Base-by-base conservation (phyloP, 257 asterid species). In the Eucommia ulmoides region DNA sequence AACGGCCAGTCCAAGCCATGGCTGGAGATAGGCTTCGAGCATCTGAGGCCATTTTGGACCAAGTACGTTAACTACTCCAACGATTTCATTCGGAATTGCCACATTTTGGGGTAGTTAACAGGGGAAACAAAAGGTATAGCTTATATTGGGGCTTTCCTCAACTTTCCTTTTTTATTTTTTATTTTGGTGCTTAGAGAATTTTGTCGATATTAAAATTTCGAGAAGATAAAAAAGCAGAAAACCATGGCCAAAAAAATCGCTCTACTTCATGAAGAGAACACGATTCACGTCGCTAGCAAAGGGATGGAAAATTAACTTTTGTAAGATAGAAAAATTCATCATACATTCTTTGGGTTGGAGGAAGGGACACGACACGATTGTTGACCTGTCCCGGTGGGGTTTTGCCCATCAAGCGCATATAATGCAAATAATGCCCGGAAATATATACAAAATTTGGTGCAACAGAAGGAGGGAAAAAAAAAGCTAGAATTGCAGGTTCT, bases 1-100 rank as follows among this genome's bases (percentile, higher is more conserved):
- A 89, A 89, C n/a, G 98, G 98, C 50, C 98, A 89, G 67, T 65
- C 94, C 19, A 89, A 89, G 72, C 98, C 98, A 10, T 89, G 98
- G 98, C 60, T 89, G 58, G 93, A 89, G 71, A 89, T 89, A 60
- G 98, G 98, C 24, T 89, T 89, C 63, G 96, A 85, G 76, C 96
- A 91, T 71, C 98, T 89, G 41, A 79, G 98, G 20, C 98, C 98
- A 42, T 89, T 82, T 72, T 89, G 98, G 98, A 74, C 98, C 53
- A 89, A 85, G 68, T 80, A 85, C 23, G 81, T 89, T 22, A 85
- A 89, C 76, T 78, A 87, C 84, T 80, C 96, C 50, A 82, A 74
- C 52, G 98, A 89, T 53, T 89, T 89, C 62, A 48, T 89, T 44
- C 73, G 88, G 72, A 82, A 74, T 60, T 89, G 98, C 73, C 96